Base-by-base conservation (phyloP, 306 rosid species). In the Rubus parviflorus region DNA sequence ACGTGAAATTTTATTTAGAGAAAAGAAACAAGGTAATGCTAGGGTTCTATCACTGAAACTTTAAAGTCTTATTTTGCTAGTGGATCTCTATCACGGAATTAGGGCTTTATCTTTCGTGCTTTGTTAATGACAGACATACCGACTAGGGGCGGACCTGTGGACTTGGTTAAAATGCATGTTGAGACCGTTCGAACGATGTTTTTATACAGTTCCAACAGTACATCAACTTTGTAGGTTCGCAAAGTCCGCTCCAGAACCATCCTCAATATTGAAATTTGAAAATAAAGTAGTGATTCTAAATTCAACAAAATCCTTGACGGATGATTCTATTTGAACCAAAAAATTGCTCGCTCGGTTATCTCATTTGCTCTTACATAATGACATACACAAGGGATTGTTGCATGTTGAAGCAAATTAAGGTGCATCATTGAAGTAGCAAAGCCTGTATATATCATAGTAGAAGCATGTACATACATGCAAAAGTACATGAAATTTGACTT, bases 1-100 rank as follows among this genome's bases (percentile, higher is more conserved):
- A 63, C 56, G 79, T 41, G 79, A 76, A 45, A 64, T 62, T 76
- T 52, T 53, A 41, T 75, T 40, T 22, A 63, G 72, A 38, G 13
- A 51, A 2, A 4, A 22, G 58, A 65, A 14, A n/a, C 38, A 57
- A 58, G 48, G 63, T 20, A 3, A 76, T 47, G 73, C 56, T 46
- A 69, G 19, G 20, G 74, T 43, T 43, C 74, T 58, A 14, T 8
- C 65, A 20, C 25, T 22, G 37, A 49, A 14, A 49, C 54, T 49
- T 49, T 49, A 7, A 2, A 2, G 54, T 49, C 54, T 4, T 11
- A 11, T 49, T 49, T 11, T 12, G 54, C 54, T 11, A 45, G 48
- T 45, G 48, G 48, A 12, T 9, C 8, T 45, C 12, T 7, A 30
- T 62, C 68, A 62, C 68, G 68, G 68, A 62, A 63, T 35, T 15